These are phyloP conservation scores for Bretschneidera sinensis DNA, from an alignment of 345 rosid genomes.

Conservation along the genomic window DNA sequence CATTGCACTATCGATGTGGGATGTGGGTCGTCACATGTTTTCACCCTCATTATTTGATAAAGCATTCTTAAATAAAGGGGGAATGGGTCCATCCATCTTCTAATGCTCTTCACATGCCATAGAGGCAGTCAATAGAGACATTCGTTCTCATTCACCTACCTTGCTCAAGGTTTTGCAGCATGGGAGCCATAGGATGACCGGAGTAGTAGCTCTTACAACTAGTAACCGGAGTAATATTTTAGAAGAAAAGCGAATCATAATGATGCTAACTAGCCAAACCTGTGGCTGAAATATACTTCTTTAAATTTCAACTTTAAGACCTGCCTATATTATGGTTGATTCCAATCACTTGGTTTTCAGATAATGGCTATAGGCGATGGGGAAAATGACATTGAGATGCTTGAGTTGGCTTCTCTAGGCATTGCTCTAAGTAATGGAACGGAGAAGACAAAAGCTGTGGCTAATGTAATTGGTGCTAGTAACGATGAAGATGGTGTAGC, in stretches of 20 bases:
- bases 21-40: no score
- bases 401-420: constrained; percentile 77
- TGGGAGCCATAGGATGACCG: not conserved
- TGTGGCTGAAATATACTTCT: not conserved
- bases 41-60: no score
- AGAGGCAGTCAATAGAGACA: no score
- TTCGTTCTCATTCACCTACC: not conserved
- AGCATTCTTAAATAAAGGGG: no score
- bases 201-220: not conserved
- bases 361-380: constrained; percentile 96
- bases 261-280: not conserved
- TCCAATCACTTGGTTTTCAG: constrained; percentile 25
- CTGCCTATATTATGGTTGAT: not conserved
- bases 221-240: no score
- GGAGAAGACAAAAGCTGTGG: constrained; percentile 85
- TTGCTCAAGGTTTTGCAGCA: not conserved
- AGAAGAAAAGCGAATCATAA: not conserved
- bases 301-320: not conserved
- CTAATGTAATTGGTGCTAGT: constrained; percentile 65
- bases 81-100: no score
- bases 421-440: constrained; percentile 81
- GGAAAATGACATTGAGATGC: constrained; percentile 90
- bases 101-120: no score
- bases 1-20: no score
- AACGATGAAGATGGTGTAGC: constrained; percentile 93